Evolutionary conservation across 257 asterid species (phyloP), one percentile per base, ranked within the genome.

Genomic region (Petrea volubilis): DNA sequence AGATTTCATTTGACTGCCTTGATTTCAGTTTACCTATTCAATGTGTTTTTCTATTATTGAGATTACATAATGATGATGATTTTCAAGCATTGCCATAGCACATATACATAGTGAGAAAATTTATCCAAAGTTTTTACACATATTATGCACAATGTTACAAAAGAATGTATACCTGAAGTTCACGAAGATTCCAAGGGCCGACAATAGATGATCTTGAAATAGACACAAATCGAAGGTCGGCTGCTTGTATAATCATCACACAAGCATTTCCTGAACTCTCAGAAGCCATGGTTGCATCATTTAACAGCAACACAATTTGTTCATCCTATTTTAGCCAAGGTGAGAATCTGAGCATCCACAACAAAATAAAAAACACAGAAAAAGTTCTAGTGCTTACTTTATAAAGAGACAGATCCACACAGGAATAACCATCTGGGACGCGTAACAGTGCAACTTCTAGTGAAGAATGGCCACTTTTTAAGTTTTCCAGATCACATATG

Each of bases 381-480:
- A 73, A 57, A 25, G 8, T 34, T 62, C 46, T 46, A 24, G 27
- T 52, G 51, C 74, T 77, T 88, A 92, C 99, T 77, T 87, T 88
- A 77, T 95, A 95, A 38, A 90, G 77, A 53, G 96, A 88, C 50
- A 95, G 79, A 81, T 95, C 99, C 62, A 86, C 90, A 64, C 97
- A 90, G 56, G 67, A 73, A 83, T 87, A 88, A 71, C 91, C 96
- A 82, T 88, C 87, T 43, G 99, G 99, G 71, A 88, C 75, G 60
- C 85, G 70, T 68, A 95, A 77, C 50, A 95, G 72, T 36, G 85
- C 90, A 75, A 86, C 88, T 81, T 92, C 91, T 57, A 84, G 50
- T 46, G 92, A 78, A 67, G 76, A 57, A 33, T 67, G 74, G 18
- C 71, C 84, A 23, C 69, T 67, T 74, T 83, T 85, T 56, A 81